phyloP scores from a whole-genome alignment of 202 grass and related monocot genomes.

The Setaria italica region DNA sequence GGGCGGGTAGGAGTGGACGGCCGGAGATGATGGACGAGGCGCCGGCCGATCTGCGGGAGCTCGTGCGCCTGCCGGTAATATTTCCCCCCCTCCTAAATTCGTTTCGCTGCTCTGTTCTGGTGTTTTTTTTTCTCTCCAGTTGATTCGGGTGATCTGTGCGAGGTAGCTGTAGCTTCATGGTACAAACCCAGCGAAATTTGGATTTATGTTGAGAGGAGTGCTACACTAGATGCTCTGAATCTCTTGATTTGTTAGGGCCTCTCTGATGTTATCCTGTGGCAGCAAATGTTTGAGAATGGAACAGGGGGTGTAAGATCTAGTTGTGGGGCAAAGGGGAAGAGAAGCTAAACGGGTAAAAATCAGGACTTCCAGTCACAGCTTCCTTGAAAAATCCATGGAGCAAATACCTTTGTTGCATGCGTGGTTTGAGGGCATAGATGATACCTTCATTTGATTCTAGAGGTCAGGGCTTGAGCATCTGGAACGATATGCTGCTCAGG shows the following conservation, averaged over 20 bases:
- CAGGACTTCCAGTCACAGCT: background rate
- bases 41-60: constrained; percentile 35
- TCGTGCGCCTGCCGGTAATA: constrained; percentile 48
- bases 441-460: background rate
- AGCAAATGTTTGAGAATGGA: background rate
- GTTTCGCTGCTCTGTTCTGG: background rate
- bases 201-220: background rate
- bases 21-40: constrained; percentile 48
- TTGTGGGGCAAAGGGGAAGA: background rate
- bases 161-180: background rate
- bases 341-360: background rate
- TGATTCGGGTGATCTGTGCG: background rate
- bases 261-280: background rate
- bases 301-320: background rate
- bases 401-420: background rate
- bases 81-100: too few species aligned
- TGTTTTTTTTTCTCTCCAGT: background rate
- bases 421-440: background rate
- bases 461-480: constrained; percentile 1
- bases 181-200: background rate
- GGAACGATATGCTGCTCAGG: background rate
- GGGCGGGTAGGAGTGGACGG: background rate
- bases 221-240: background rate
- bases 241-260: background rate
- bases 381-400: background rate